A percentile compares a stretch with the other conserved stretches of the same genome.
Conservation (phyloP, 768 basidiomycete species). For the Podaxis pistillaris region DNA sequence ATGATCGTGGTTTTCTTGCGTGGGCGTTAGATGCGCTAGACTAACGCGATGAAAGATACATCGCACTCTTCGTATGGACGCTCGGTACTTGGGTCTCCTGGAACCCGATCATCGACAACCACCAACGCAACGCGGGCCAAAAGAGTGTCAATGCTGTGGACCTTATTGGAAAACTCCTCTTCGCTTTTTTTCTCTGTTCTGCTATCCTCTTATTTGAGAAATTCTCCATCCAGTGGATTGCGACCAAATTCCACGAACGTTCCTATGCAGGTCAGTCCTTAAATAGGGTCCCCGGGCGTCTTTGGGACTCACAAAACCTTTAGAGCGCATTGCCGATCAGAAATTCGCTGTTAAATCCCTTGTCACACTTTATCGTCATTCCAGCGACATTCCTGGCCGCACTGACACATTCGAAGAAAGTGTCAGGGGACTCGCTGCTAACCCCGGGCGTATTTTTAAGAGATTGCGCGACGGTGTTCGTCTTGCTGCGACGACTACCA, state of each 20-base stretch:
- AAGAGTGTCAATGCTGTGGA: slow-evolving; percentile 42
- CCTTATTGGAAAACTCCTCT: slow-evolving; percentile 64
- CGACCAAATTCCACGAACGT: slow-evolving; percentile 76
- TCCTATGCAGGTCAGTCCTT: slow-evolving; percentile 55
- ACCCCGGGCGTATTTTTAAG: slow-evolving; percentile 65
- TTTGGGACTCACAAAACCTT: background rate
- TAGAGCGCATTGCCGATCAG: slow-evolving; percentile 81
- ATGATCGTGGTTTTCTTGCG: slow-evolving; percentile 17
- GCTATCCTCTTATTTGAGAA: slow-evolving; percentile 79
- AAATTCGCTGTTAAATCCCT: slow-evolving; percentile 74
- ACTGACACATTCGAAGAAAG: slow-evolving; percentile 54
- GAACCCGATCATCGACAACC: slow-evolving; percentile 59
- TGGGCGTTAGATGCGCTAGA: background rate
- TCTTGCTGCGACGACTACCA: slow-evolving; percentile 75
- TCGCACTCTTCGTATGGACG: slow-evolving; percentile 69
- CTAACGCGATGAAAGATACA: slow-evolving; percentile 36
- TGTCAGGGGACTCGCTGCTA: slow-evolving; percentile 38
- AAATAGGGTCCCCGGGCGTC: background rate
- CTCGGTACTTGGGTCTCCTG: slow-evolving; percentile 69
- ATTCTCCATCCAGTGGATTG: slow-evolving; percentile 83
- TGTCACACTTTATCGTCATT: slow-evolving; percentile 76
- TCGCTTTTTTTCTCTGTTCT: slow-evolving; percentile 69
- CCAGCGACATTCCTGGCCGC: slow-evolving; percentile 68
- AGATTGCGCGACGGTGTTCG: slow-evolving; percentile 70
- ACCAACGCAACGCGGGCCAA: slow-evolving; percentile 31